Evolutionary conservation across 164 flowering plant genomes (phyloP), one percentile per base, ranked within the genome.

Genomic region (Vitis cinerea): DNA sequence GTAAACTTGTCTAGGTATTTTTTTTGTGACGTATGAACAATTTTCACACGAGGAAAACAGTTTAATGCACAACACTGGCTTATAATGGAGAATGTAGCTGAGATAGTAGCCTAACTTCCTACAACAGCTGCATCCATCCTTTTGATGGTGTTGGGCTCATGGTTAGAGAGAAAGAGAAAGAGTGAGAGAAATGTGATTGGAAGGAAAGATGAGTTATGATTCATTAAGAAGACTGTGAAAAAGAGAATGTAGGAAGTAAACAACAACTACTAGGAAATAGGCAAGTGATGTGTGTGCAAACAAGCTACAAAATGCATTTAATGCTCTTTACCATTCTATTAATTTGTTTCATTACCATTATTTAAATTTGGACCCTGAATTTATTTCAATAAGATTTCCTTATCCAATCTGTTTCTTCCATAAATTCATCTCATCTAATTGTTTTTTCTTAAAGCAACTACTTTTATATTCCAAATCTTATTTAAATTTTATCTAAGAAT

Each of bases 91-190:
- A 88, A 90, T 7, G 93, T 84, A 17, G 88, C 93, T 10, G 96
- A 83, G 66, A 90, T 90, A 2, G 82, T 83, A 27, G 91, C 93
- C 66, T 90, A 91, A 65, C 96, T 90, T 61, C 88, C 93, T 9
- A 90, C 88, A 10, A 87, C 75, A 4, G 93, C 79, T 30, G 93
- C 96, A 50, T 23, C 27, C 27, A 37, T 37, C 7, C 44, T 37
- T 37, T 2, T 6, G 5, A 37, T 3, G 7, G 4, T 37, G 44
- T 37, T 16, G 73, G 77, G 72, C 65, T 81, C 86, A 85, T 85
- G 68, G 70, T 74, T 64, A 65, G 72, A 54, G 50, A 59, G 69
- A 19, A 37, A 4, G 55, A 61, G 50, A 52, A 1, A 54, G 44
- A 31, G 44, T 3, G 44, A 56, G 15, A 52, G 2, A 48, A 10